Conservation (phyloP, 306 rosid species). For the Mimosa bimucronata region DNA sequence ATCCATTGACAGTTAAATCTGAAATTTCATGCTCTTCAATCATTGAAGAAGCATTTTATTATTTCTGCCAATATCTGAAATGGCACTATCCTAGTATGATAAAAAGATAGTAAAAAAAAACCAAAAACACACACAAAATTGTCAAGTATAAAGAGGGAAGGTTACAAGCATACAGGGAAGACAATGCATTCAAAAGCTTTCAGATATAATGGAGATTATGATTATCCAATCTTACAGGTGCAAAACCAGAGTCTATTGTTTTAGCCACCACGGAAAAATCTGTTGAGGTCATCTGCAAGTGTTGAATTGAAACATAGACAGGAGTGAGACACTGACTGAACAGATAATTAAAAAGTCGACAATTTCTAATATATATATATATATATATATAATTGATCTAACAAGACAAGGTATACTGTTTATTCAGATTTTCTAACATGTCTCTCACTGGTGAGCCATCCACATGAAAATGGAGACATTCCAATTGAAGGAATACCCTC, state of each 20-base stretch:
- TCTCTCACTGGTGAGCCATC: conserved; percentile 79
- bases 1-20: conserved; percentile 5
- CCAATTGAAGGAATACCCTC: conserved; percentile 95
- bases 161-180: conserved; percentile 1
- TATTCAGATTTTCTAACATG: conserved; percentile 53
- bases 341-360: conserved; percentile 8
- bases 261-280: conserved; percentile 71
- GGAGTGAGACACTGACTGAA: conserved; percentile 17
- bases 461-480: conserved; percentile 92
- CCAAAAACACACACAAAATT: neutral
- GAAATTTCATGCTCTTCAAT: conserved; percentile 5
- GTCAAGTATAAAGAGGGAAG: neutral
- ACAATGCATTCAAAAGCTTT: conserved; percentile 21
- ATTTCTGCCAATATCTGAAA: neutral
- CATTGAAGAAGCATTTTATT: conserved; percentile 15
- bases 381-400: conserved; percentile 22
- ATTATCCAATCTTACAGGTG: conserved; percentile 68
- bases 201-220: conserved; percentile 28
- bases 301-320: conserved; percentile 35
- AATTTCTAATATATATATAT: conserved; percentile 17
- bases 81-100: conserved; percentile 1
- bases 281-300: conserved; percentile 67
- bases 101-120: neutral
- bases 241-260: conserved; percentile 76
- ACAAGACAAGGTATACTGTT: conserved; percentile 29